Conservation (phyloP, 169 alveolate genomes). For the Eimeria zaria region DNA sequence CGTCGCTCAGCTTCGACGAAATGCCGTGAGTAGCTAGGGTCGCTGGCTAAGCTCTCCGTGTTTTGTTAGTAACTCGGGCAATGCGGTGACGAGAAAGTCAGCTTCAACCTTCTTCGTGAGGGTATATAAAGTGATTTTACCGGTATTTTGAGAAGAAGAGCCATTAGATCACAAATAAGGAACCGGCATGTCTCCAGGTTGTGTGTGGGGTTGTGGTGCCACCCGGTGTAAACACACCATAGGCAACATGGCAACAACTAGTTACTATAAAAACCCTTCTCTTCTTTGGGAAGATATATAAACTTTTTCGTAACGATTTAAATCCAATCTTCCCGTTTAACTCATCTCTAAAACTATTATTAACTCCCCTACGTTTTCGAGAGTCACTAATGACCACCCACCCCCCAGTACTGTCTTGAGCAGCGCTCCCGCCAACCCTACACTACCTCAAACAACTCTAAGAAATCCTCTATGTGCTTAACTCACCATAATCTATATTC, state of each 20-base stretch:
- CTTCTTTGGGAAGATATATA: background rate
- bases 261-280: background rate
- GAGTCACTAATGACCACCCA: background rate
- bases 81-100: background rate
- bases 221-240: background rate
- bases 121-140: background rate
- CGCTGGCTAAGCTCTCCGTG: background rate
- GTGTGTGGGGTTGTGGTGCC: conserved; percentile 61
- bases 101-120: background rate
- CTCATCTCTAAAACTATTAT: too few species aligned
- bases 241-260: background rate
- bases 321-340: too few species aligned
- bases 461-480: too few species aligned
- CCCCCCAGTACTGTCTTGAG: too few species aligned
- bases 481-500: too few species aligned
- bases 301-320: too few species aligned
- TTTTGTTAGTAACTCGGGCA: background rate
- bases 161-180: background rate
- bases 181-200: background rate
- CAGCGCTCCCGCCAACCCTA: too few species aligned
- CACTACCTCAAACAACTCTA: too few species aligned
- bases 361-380: too few species aligned
- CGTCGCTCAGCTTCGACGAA: background rate
- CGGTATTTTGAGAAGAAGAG: background rate
- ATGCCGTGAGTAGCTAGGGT: background rate